phyloP scores from a whole-genome alignment of 1,139 yeast genomes.

The Sugiyamaella neomexicana region DNA sequence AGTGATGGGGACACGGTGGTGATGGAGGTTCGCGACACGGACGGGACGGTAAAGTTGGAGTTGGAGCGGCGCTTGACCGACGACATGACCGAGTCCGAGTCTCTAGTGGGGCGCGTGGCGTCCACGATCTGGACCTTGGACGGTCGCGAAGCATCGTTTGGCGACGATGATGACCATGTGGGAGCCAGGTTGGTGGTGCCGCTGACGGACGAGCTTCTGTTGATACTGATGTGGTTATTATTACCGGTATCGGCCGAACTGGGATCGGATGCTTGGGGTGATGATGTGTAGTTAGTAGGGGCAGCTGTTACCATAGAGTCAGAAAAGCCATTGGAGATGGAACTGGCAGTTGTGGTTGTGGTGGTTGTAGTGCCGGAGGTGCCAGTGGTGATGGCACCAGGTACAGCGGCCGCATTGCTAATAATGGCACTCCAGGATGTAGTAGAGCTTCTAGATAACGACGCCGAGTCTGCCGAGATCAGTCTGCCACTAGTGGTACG shows the following conservation, averaged over 20 bases:
- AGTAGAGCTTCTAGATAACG: constrained; percentile 6
- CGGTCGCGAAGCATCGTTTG: constrained; percentile 19
- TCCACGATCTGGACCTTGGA: constrained; percentile 31
- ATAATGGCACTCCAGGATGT: constrained; percentile 5
- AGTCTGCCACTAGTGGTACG: constrained; percentile 5
- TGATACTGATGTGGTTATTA: not conserved
- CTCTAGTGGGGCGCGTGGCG: constrained; percentile 20
- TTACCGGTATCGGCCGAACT: not conserved
- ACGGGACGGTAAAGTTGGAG: constrained; percentile 37
- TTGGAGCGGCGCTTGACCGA: constrained; percentile 33
- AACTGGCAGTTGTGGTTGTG: too few species aligned
- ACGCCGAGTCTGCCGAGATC: constrained; percentile 9
- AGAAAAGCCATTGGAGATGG: too few species aligned
- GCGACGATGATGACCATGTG: constrained; percentile 12
- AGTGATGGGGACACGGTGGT: constrained; percentile 35
- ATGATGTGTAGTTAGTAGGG: too few species aligned
- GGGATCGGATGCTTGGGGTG: not conserved
- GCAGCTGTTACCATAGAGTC: too few species aligned
- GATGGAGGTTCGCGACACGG: constrained; percentile 35
- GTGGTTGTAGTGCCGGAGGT: too few species aligned
- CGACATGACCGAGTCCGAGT: constrained; percentile 23
- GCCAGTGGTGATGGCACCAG: too few species aligned
- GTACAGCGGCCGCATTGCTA: not conserved
- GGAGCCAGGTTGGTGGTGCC: not conserved
- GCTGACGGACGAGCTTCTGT: not conserved